Evolutionary conservation across 805 yeast species (phyloP).

Genomic region (Candida fluviatilis): DNA sequence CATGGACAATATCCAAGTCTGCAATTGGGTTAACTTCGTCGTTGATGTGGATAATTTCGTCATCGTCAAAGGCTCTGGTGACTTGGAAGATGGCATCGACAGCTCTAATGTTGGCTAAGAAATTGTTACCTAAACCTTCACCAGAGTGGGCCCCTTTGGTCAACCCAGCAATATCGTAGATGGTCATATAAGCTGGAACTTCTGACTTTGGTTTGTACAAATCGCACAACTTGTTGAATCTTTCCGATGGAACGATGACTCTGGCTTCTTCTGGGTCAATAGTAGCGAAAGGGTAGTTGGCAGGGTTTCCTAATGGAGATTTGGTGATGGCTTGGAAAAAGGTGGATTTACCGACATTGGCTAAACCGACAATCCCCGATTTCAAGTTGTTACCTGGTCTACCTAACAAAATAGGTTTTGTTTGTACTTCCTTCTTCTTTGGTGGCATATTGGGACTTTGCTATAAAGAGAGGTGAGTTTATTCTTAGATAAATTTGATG

Average conservation of each 20-base stretch:
- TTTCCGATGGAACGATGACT: conserved; percentile 86
- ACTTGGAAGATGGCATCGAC: conserved; percentile 98
- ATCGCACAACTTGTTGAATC: conserved; percentile 72
- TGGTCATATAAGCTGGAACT: conserved; percentile 89
- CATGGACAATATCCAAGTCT: conserved; percentile 86
- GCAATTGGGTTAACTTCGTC: conserved; percentile 90
- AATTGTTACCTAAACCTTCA: conserved; percentile 97
- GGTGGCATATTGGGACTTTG: conserved; percentile 55
- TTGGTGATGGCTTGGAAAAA: conserved; percentile 95
- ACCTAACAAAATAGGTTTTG: conserved; percentile 73
- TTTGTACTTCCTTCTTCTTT: conserved; percentile 60
- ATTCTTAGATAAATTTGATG: neutral
- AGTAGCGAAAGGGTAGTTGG: conserved; percentile 97
- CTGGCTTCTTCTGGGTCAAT: conserved; percentile 98
- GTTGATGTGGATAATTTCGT: conserved; percentile 95
- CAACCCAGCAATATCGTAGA: conserved; percentile 96
- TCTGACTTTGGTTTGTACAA: conserved; percentile 78
- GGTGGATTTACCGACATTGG: conserved; percentile 94
- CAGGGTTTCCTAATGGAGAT: conserved; percentile 92
- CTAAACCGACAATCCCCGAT: conserved; percentile 90
- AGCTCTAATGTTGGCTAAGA: conserved; percentile 92
- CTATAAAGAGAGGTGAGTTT: neutral
- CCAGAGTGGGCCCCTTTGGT: conserved; percentile 96
- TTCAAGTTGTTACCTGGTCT: conserved; percentile 56
- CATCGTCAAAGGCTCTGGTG: conserved; percentile 96